Evolutionary conservation across 2,329 filamentous ascomycete species (phyloP).

Genomic region (Escovopsis weberi): DNA sequence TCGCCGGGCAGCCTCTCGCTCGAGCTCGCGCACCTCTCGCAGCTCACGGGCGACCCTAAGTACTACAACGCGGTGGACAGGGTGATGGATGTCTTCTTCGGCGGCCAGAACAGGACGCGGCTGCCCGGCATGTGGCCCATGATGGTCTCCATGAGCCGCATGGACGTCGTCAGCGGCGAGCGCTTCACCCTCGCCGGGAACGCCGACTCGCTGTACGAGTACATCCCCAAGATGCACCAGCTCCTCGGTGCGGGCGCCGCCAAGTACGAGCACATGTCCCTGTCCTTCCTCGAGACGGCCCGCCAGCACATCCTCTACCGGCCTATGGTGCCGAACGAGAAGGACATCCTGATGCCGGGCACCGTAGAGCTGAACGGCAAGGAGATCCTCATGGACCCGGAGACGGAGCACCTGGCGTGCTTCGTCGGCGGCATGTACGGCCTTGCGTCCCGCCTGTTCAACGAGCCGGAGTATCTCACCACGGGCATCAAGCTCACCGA

Average conservation of each 20-base stretch:
- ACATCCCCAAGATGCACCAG: constrained; percentile 76
- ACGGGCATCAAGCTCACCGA: constrained; percentile 30
- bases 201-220: constrained; percentile 54
- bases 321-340: constrained; percentile 40
- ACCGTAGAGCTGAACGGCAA: constrained; percentile 13
- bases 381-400: constrained; percentile 10
- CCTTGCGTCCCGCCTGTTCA: constrained; percentile 30
- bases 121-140: constrained; percentile 64
- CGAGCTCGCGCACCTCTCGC: constrained; percentile 59
- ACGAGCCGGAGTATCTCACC: constrained; percentile 26
- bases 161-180: constrained; percentile 18
- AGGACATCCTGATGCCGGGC: constrained; percentile 40
- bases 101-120: constrained; percentile 48
- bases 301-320: constrained; percentile 46
- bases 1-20: constrained; percentile 51
- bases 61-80: constrained; percentile 59
- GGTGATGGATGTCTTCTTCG: constrained; percentile 52
- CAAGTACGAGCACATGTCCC: constrained; percentile 43
- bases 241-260: constrained; percentile 41
- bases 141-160: constrained; percentile 42
- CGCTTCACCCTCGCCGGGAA: constrained; percentile 20
- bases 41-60: constrained; percentile 56
- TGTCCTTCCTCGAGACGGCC: constrained; percentile 38
- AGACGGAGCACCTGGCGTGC: constrained; percentile 33
- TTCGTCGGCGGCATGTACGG: constrained; percentile 37